Conservation (phyloP, 169 alveolate species). For the Neospora caninum region DNA sequence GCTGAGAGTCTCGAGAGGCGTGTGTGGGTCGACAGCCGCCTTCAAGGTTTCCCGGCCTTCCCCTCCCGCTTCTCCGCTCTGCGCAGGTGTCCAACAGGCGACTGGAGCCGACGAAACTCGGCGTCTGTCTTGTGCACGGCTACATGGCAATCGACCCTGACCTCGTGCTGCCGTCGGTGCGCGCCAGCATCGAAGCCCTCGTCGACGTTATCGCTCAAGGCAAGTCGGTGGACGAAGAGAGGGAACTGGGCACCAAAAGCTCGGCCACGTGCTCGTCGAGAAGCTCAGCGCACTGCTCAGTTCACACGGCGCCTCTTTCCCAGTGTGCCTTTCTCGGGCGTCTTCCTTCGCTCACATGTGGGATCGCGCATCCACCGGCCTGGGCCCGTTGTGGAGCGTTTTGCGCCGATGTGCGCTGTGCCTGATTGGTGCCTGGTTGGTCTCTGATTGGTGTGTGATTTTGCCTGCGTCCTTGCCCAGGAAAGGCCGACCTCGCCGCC, state of each 20-base stretch:
- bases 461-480: background rate
- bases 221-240: background rate
- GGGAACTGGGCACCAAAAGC: background rate
- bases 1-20: background rate
- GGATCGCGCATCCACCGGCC: too few species aligned
- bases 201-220: slow-evolving; percentile 87
- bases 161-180: slow-evolving; percentile 88
- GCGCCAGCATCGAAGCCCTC: slow-evolving; percentile 90
- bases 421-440: too few species aligned
- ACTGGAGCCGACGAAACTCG: slow-evolving; percentile 94
- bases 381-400: too few species aligned
- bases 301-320: too few species aligned
- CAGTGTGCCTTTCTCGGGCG: too few species aligned
- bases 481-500: slow-evolving; percentile 82
- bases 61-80: background rate
- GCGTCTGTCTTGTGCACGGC: slow-evolving; percentile 91
- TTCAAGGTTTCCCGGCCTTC: background rate
- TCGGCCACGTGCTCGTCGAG: too few species aligned
- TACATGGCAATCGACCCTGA: slow-evolving; percentile 86
- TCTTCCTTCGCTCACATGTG: too few species aligned
- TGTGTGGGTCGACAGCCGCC: background rate
- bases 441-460: background rate
- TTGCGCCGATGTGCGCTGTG: background rate
- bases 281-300: too few species aligned
- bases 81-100: slow-evolving; percentile 79